A percentile compares a stretch with the other conserved stretches of the same genome.
phyloP scores from a whole-genome alignment of 176 grass and related monocot species.

The Phoenix roebelenii region DNA sequence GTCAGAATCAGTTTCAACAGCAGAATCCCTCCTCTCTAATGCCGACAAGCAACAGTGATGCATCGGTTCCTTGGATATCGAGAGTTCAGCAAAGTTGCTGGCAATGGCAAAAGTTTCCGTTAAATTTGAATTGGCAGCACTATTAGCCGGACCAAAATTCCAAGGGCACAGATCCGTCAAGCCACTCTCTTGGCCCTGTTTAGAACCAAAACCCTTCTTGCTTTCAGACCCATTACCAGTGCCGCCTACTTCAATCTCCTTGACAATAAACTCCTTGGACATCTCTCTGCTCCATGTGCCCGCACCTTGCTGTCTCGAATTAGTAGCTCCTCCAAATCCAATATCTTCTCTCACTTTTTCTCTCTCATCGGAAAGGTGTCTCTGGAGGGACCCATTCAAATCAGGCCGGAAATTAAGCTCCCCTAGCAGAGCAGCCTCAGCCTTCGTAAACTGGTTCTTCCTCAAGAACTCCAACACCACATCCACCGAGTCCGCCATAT shows the following conservation, averaged over 20 bases:
- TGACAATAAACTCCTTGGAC: conserved; percentile 83
- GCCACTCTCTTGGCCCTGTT: conserved; percentile 25
- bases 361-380: conserved; percentile 7
- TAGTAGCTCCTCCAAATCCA: conserved; percentile 14
- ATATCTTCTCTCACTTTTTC: conserved; percentile 25
- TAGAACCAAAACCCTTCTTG: conserved; percentile 35
- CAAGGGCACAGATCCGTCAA: conserved; percentile 71
- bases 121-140: background rate
- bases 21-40: conserved; percentile 43
- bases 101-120: conserved; percentile 23
- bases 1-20: conserved; percentile 38
- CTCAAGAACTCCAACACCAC: conserved; percentile 25
- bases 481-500: conserved; percentile 28
- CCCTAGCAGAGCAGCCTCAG: conserved; percentile 15
- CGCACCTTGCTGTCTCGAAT: conserved; percentile 18
- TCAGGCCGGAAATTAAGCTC: conserved; percentile 19
- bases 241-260: conserved; percentile 74
- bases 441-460: conserved; percentile 20
- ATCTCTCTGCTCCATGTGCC: conserved; percentile 31
- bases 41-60: conserved; percentile 25
- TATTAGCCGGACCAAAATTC: conserved; percentile 58
- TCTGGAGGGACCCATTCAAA: conserved; percentile 17
- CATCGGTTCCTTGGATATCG: conserved; percentile 55
- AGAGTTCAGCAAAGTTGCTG: conserved; percentile 53
- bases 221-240: conserved; percentile 28